Conservation (phyloP, 129 eudicot species). For the Kitagawia praeruptora region DNA sequence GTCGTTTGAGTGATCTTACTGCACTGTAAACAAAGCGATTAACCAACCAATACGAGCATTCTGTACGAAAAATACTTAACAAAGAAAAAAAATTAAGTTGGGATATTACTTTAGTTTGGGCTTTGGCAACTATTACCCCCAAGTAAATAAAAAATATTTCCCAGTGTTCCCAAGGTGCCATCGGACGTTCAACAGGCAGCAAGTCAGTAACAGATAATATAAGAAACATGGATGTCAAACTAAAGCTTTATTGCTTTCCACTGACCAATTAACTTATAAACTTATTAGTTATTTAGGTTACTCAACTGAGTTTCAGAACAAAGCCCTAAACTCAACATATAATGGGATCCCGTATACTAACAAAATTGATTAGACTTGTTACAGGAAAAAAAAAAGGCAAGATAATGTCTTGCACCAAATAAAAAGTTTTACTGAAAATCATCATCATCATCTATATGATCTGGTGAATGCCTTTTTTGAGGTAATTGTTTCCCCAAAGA, state of each 20-base stretch:
- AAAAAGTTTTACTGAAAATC: slow-evolving; percentile 21
- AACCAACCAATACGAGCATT: too few relatives aligned
- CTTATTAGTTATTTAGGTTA: background rate
- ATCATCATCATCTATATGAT: slow-evolving; percentile 27
- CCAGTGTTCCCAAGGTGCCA: background rate
- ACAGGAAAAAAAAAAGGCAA: background rate
- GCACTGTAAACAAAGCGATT: background rate
- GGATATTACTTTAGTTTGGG: too few relatives aligned
- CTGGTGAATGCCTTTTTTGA: slow-evolving; percentile 45
- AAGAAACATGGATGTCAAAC: background rate
- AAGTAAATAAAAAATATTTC: too few relatives aligned
- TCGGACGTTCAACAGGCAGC: too few relatives aligned
- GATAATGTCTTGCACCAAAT: slow-evolving; percentile 9
- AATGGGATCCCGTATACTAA: background rate
- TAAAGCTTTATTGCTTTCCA: background rate
- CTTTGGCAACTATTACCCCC: background rate
- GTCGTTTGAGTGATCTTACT: background rate
- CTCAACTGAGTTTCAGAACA: background rate
- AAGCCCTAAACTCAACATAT: background rate
- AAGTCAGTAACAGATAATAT: background rate
- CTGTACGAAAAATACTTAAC: too few relatives aligned
- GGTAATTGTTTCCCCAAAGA: slow-evolving; percentile 38
- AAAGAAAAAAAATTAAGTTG: too few relatives aligned
- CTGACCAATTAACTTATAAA: background rate
- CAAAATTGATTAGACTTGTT: background rate